Percentiles rank a stretch among this genome's conserved stretches.
Conservation (phyloP, 2,329 filamentous ascomycete genomes). For the Pyrenophora teres region DNA sequence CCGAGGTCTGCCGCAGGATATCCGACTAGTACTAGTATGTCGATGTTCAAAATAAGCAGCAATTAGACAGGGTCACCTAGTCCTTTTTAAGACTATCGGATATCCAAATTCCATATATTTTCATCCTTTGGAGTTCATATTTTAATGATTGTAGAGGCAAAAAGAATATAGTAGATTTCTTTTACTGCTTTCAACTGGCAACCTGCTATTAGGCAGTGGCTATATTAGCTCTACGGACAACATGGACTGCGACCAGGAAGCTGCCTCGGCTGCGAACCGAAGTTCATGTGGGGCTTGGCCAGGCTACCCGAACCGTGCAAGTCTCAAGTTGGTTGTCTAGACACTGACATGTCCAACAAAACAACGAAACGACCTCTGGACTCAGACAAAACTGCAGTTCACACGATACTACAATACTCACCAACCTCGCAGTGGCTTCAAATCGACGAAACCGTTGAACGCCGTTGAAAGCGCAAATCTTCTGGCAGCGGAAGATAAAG, state of each 20-base stretch:
- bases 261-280: slow-evolving; percentile 32
- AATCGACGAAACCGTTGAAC: background rate
- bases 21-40: no score
- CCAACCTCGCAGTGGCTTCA: background rate
- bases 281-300: slow-evolving; percentile 11
- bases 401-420: no score
- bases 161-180: no score
- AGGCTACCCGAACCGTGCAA: background rate
- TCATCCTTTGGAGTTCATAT: no score
- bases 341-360: background rate
- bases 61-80: no score
- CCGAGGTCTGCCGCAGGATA: background rate
- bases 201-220: no score
- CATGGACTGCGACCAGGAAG: background rate
- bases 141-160: no score
- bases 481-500: background rate
- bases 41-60: no score
- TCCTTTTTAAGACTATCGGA: no score
- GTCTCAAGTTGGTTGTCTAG: slow-evolving; percentile 3
- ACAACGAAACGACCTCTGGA: background rate
- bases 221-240: no score
- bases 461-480: background rate
- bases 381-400: background rate
- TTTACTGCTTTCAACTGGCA: no score
- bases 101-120: no score